Conservation (phyloP, 306 rosid genomes). For the Pterocarpus santalinus region DNA sequence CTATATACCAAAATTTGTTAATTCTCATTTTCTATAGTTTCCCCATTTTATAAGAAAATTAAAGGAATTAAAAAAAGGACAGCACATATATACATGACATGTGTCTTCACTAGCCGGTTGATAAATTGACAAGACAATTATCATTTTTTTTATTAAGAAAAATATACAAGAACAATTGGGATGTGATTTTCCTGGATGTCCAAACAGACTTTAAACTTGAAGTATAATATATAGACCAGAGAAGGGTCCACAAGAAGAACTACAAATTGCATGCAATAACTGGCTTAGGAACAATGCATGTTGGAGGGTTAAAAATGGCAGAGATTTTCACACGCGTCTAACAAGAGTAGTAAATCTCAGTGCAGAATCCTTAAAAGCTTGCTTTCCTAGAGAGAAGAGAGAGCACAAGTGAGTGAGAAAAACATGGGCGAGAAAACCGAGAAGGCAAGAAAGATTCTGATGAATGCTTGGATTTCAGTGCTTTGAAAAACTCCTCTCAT, state of each 20-base stretch:
- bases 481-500: constrained; percentile 43
- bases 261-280: constrained; percentile 43
- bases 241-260: constrained; percentile 18
- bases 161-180: background rate
- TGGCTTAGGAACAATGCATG: constrained; percentile 1
- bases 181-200: constrained; percentile 14
- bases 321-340: constrained; percentile 19
- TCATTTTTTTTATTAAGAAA: background rate
- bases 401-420: constrained; percentile 46
- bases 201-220: background rate
- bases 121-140: background rate
- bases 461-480: constrained; percentile 65
- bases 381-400: constrained; percentile 26
- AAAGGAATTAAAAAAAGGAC: background rate
- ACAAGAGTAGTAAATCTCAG: background rate
- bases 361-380: constrained; percentile 36
- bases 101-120: background rate
- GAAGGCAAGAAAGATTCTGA: constrained; percentile 58
- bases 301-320: constrained; percentile 37
- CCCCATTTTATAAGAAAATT: background rate
- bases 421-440: constrained; percentile 50
- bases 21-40: background rate
- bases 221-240: background rate
- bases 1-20: background rate
- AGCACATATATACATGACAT: background rate